phyloP scores from a whole-genome alignment of 2,329 filamentous ascomycete genomes.

The Neonectria sp. region DNA sequence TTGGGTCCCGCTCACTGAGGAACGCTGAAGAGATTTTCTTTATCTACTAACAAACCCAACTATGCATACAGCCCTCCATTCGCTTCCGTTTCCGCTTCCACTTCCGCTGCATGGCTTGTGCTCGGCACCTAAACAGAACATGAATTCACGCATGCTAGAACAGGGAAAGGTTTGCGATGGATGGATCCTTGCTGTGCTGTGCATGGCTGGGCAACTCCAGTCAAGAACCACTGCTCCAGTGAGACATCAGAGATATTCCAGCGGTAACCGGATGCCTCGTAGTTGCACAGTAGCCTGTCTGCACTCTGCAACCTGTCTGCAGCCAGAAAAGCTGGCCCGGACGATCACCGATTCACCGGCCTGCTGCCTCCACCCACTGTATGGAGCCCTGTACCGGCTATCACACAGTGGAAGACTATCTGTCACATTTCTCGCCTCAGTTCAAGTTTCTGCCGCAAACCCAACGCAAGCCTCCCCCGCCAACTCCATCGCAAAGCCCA shows the following conservation, averaged over 20 bases:
- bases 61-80: not conserved
- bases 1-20: not conserved
- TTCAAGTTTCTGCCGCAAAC: not conserved
- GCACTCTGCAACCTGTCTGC: constrained; percentile 12
- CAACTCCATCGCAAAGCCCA: constrained; percentile 18
- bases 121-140: not conserved
- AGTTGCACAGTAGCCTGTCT: constrained; percentile 25
- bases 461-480: not conserved
- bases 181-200: not conserved
- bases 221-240: not conserved
- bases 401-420: not conserved
- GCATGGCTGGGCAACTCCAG: not conserved
- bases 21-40: constrained; percentile 18
- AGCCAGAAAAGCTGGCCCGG: constrained; percentile 11
- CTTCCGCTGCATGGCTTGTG: not conserved
- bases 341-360: constrained; percentile 20
- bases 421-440: constrained; percentile 7
- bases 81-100: constrained; percentile 14
- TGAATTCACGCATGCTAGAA: not conserved
- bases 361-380: constrained; percentile 6
- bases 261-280: constrained; percentile 18
- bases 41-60: constrained; percentile 16
- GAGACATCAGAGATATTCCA: constrained; percentile 7
- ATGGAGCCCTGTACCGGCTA: not conserved
- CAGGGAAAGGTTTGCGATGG: not conserved